Evolutionary conservation across 306 rosid species (phyloP).

Genomic region (Gleditsia sinensis): DNA sequence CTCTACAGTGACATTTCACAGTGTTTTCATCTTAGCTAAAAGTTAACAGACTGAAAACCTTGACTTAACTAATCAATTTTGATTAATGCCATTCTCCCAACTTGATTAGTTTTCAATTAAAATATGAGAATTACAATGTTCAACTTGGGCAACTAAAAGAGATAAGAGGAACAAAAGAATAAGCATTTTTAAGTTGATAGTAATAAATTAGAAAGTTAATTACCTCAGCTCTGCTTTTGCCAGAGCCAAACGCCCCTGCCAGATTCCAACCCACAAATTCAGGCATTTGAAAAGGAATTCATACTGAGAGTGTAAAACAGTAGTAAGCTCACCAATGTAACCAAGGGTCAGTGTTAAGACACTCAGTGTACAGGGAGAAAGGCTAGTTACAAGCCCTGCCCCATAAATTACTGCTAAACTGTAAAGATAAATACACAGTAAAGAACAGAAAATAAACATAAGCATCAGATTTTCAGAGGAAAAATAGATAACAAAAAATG

Average conservation of each 20-base stretch:
- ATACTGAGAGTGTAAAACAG: constrained; percentile 25
- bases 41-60: neutral
- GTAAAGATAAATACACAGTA: constrained; percentile 34
- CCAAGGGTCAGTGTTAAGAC: constrained; percentile 95
- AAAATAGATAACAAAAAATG: neutral
- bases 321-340: constrained; percentile 77
- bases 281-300: constrained; percentile 26
- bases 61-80: neutral
- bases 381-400: constrained; percentile 99
- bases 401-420: constrained; percentile 94
- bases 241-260: constrained; percentile 94
- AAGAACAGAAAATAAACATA: constrained; percentile 23
- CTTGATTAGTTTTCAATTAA: constrained; percentile 10
- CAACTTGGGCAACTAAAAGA: constrained; percentile 1
- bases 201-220: constrained; percentile 30
- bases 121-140: neutral
- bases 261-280: constrained; percentile 34
- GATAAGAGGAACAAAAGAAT: constrained; percentile 2
- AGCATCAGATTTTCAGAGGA: neutral
- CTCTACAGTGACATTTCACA: too few relatives aligned
- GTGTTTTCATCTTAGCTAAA: too few relatives aligned
- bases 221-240: constrained; percentile 85
- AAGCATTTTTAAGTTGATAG: neutral
- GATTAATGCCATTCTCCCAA: constrained; percentile 13
- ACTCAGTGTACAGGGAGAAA: constrained; percentile 95